A percentile compares a stretch with the other conserved stretches of the same genome.
These are phyloP conservation scores for Ceratobasidium sp. DNA, from an alignment of 1,284 basidiomycete species.

Conservation along the genomic window DNA sequence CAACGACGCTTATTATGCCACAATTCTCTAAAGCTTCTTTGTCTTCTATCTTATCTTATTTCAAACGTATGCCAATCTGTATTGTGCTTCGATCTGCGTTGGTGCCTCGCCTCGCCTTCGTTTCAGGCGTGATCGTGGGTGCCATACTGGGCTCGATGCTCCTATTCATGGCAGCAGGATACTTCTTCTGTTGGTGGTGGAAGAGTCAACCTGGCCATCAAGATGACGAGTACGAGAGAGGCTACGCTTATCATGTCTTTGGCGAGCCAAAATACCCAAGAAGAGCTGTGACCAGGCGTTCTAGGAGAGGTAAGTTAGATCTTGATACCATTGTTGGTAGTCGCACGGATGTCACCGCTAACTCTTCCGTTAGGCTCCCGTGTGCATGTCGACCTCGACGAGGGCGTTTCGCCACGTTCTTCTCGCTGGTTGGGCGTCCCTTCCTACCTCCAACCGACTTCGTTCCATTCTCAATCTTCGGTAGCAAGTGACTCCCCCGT, in stretches of 20 bases:
- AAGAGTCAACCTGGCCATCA: conserved; percentile 5
- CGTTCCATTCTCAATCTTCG: conserved; percentile 25
- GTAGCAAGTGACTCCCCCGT: not conserved
- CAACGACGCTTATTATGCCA: not conserved
- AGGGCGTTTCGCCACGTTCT: conserved; percentile 21
- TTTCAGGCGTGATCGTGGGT: conserved; percentile 23
- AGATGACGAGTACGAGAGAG: conserved; percentile 24
- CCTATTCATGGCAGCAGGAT: conserved; percentile 26
- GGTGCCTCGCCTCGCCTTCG: not conserved
- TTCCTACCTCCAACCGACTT: conserved; percentile 24
- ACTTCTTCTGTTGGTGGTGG: conserved; percentile 29
- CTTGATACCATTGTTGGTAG: not conserved
- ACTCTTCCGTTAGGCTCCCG: conserved; percentile 19
- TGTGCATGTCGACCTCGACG: conserved; percentile 17
- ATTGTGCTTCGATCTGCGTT: conserved; percentile 1
- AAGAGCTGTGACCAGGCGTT: not conserved
- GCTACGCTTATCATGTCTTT: conserved; percentile 12
- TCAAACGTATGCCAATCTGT: not conserved
- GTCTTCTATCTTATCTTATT: conserved; percentile 29
- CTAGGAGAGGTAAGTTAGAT: conserved; percentile 2
- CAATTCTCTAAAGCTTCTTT: not conserved
- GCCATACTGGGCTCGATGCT: conserved; percentile 35
- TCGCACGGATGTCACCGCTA: not conserved
- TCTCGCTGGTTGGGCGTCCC: conserved; percentile 29
- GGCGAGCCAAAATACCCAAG: conserved; percentile 22